phyloP scores from a whole-genome alignment of 2,329 filamentous ascomycete genomes.

The Microcera coccophila region DNA sequence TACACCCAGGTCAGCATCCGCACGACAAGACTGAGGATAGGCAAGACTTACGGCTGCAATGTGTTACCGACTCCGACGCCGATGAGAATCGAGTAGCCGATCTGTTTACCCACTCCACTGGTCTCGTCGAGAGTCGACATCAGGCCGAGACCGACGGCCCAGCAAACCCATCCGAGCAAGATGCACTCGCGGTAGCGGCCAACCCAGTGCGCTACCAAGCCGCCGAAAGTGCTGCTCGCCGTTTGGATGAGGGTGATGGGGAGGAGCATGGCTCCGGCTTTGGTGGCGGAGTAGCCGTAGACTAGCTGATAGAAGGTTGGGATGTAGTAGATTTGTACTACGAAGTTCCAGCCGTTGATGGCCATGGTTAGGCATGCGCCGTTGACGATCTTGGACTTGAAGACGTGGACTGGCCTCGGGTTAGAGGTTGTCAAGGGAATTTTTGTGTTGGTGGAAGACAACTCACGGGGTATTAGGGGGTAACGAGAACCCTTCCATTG shows the following conservation, averaged over 20 bases:
- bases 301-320: conserved; percentile 45
- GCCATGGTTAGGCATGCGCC: conserved; percentile 55
- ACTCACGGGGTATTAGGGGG: conserved; percentile 45
- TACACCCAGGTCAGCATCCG: conserved; percentile 4
- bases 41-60: conserved; percentile 41
- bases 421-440: neutral
- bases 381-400: conserved; percentile 50
- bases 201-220: conserved; percentile 49
- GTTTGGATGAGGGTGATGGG: conserved; percentile 44
- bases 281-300: conserved; percentile 41
- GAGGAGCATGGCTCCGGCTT: conserved; percentile 40
- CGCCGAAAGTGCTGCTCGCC: conserved; percentile 46
- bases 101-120: conserved; percentile 49
- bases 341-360: conserved; percentile 57
- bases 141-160: conserved; percentile 50
- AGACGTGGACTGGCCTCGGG: conserved; percentile 45
- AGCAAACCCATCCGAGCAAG: conserved; percentile 49
- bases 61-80: conserved; percentile 51
- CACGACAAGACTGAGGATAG: neutral
- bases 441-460: neutral
- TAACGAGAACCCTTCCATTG: conserved; percentile 47
- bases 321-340: conserved; percentile 52
- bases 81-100: conserved; percentile 52
- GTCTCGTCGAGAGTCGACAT: conserved; percentile 49
- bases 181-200: conserved; percentile 53